Conservation (phyloP, 345 rosid genomes). For the Gossypium ekmanianum region DNA sequence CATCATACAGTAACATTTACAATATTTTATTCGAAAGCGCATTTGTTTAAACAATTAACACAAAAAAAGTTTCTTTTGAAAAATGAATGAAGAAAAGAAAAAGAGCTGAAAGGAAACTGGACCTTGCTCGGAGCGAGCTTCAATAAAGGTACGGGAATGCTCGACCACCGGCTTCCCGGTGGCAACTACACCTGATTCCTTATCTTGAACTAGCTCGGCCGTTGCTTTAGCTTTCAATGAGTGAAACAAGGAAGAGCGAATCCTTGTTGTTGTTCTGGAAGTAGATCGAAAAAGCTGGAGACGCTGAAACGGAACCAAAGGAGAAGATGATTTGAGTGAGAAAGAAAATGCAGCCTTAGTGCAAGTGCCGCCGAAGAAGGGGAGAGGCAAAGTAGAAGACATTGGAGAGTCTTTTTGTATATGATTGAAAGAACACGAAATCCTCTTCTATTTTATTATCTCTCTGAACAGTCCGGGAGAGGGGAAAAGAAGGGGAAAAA, state of each 20-base stretch:
- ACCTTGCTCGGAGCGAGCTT: conserved; percentile 78
- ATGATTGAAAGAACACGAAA: background rate
- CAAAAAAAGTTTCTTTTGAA: background rate
- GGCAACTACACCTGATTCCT: conserved; percentile 40
- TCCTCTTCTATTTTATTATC: background rate
- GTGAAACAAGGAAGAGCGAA: conserved; percentile 22
- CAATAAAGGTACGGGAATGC: conserved; percentile 65
- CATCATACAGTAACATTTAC: background rate
- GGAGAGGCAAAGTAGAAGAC: conserved; percentile 35
- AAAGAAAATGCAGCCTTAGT: conserved; percentile 30
- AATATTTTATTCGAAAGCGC: background rate
- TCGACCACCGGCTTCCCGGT: conserved; percentile 19
- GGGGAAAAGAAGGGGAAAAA: background rate
- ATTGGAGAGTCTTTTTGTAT: conserved; percentile 24
- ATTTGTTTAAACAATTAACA: background rate
- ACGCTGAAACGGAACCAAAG: conserved; percentile 19
- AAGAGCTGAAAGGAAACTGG: background rate
- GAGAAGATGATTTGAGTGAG: conserved; percentile 22
- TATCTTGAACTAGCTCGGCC: conserved; percentile 64
- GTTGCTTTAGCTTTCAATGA: conserved; percentile 42
- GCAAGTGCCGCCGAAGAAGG: conserved; percentile 38
- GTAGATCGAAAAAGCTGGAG: conserved; percentile 8
- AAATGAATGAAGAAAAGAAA: background rate
- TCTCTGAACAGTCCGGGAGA: background rate
- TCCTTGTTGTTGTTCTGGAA: background rate